Evolutionary conservation across 306 rosid species (phyloP), one percentile per base, ranked within the genome.

Genomic region (Corylus avellana): DNA sequence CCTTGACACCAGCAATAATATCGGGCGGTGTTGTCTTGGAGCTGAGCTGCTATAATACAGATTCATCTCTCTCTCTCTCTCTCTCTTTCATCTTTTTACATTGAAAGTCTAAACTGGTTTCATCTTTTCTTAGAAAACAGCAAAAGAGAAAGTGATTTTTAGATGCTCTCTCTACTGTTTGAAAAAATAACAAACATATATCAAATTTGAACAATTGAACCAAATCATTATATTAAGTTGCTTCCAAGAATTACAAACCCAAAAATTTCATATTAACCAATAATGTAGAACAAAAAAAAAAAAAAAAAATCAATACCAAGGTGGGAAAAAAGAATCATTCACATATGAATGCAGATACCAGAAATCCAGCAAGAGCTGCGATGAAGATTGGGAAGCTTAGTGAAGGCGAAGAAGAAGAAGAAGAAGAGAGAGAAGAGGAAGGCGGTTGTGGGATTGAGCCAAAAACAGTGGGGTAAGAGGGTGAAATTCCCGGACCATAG

Each of bases 371-470:
- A 12, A 80, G 55, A 25, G 78, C 72, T 7, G 47, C 56, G 1
- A 81, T 8, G 42, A 85, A 35, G 1, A 69, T 42, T 5, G 88
- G 81, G 64, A 78, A 68, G 54, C 75, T 70, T 29, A 54, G 55
- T 0, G 86, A 75, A 16, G 79, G 63, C 49, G 89, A 85, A 53
- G 87, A 76, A 70, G 98, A 86, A 58, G 86, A 76, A 56, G 97
- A 85, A 57, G 86, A 73, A 72, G 90, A 67, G 0, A 77, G 11
- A 39, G 72, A 22, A 72, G 83, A 62, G 27, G 44, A 75, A 58
- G 85, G 91, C 3, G 87, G 78, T 42, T 87, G 84, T 7, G 97
- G 99, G 77, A 95, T 95, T 78, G 86, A 70, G 22, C 99, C 99
- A 73, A 93, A 95, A 3, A 82, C 90, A 1, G 86, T 87, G 18